These are phyloP conservation scores for Blastosporella zonata DNA, from an alignment of 1,284 basidiomycete species.

Conservation along the genomic window DNA sequence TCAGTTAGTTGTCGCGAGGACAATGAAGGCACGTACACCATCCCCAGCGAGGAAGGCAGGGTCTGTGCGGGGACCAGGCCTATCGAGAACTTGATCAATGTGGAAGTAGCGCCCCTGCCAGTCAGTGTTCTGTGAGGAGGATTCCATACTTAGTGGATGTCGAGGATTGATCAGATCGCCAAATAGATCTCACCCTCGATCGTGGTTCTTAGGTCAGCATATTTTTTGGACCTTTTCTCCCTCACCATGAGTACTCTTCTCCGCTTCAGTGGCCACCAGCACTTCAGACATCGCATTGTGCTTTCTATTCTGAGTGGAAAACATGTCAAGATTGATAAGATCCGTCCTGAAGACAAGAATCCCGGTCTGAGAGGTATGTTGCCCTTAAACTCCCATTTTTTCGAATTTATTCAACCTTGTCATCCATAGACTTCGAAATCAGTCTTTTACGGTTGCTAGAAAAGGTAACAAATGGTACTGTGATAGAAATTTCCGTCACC, in stretches of 20 bases:
- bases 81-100: conserved; percentile 79
- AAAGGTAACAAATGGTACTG: conserved; percentile 91
- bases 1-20: conserved; percentile 1
- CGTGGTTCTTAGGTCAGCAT: conserved; percentile 21
- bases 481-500: conserved; percentile 96
- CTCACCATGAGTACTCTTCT: conserved; percentile 35
- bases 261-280: conserved; percentile 76
- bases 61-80: conserved; percentile 79
- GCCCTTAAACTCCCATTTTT: background rate
- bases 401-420: conserved; percentile 2
- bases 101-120: conserved; percentile 77
- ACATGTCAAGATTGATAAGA: conserved; percentile 83
- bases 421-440: conserved; percentile 81
- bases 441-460: conserved; percentile 88
- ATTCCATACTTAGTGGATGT: conserved; percentile 8
- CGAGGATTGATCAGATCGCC: conserved; percentile 4
- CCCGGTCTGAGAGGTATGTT: conserved; percentile 83
- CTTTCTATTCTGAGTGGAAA: conserved; percentile 88
- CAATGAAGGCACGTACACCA: conserved; percentile 44
- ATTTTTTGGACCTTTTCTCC: conserved; percentile 15
- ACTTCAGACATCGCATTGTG: conserved; percentile 84
- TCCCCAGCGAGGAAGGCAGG: conserved; percentile 71
- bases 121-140: conserved; percentile 35
- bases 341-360: conserved; percentile 89
- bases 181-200: conserved; percentile 12